Percentiles rank a stretch among this genome's conserved stretches.
phyloP scores from a whole-genome alignment of 495 filamentous ascomycete genomes.

The Chaetomium cochliodes region DNA sequence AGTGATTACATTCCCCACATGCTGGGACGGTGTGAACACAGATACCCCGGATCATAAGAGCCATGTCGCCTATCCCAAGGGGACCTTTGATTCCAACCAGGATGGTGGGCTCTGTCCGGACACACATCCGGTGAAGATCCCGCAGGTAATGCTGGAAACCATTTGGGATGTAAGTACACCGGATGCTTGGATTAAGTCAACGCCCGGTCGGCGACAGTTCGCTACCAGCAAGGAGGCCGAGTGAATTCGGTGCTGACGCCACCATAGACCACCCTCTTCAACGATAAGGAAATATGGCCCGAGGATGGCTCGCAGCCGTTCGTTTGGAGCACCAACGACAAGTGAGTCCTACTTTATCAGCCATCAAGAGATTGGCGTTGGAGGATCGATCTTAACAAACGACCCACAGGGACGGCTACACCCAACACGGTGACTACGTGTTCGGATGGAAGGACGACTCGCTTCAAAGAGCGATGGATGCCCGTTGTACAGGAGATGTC shows the following conservation, averaged over 20 bases:
- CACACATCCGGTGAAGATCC: constrained; percentile 30
- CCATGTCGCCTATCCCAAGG: constrained; percentile 19
- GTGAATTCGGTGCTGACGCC: background rate
- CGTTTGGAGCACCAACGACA: constrained; percentile 46
- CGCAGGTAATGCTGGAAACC: constrained; percentile 28
- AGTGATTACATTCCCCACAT: constrained; percentile 47
- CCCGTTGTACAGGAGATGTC: constrained; percentile 36
- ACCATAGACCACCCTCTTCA: constrained; percentile 33
- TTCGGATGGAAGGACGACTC: constrained; percentile 39
- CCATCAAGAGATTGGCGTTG: background rate
- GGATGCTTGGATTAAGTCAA: too few species aligned
- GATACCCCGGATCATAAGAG: constrained; percentile 37
- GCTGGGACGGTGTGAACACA: constrained; percentile 36
- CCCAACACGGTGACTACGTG: constrained; percentile 50
- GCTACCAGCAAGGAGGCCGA: background rate
- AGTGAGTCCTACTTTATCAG: constrained; percentile 30
- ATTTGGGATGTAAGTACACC: constrained; percentile 17
- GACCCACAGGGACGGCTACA: constrained; percentile 38
- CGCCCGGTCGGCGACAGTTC: too few species aligned
- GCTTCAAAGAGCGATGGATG: constrained; percentile 44
- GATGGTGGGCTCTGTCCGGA: constrained; percentile 29
- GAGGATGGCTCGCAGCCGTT: constrained; percentile 40
- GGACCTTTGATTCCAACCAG: background rate
- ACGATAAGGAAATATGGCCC: constrained; percentile 36
- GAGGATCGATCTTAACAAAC: background rate